Conservation (phyloP, 495 filamentous ascomycete species). For the Wilcoxina mikolae region DNA sequence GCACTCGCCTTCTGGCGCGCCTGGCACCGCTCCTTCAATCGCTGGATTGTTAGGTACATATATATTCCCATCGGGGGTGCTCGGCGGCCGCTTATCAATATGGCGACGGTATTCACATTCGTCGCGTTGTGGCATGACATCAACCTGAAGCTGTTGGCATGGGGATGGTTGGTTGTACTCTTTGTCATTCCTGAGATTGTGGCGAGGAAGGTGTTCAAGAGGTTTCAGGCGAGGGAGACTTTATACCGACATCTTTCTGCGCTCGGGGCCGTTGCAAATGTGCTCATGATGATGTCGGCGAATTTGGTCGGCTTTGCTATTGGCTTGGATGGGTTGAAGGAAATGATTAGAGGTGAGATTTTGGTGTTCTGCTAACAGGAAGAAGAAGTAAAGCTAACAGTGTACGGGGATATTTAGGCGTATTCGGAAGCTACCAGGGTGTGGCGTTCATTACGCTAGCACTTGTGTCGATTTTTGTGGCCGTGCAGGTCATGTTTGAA, state of each 20-base stretch:
- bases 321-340: slow-evolving; percentile 72
- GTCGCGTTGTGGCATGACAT: slow-evolving; percentile 98
- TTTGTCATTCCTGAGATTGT: slow-evolving; percentile 85
- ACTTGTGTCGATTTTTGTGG: slow-evolving; percentile 62
- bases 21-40: slow-evolving; percentile 90
- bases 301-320: slow-evolving; percentile 92
- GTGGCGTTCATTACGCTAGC: slow-evolving; percentile 56
- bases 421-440: slow-evolving; percentile 34
- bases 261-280: slow-evolving; percentile 69
- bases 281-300: slow-evolving; percentile 90
- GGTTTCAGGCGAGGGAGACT: slow-evolving; percentile 52
- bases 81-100: slow-evolving; percentile 47
- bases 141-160: slow-evolving; percentile 76
- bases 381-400: background rate
- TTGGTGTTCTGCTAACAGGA: no score
- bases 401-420: background rate
- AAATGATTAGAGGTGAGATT: slow-evolving; percentile 47
- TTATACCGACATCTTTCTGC: slow-evolving; percentile 68
- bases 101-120: slow-evolving; percentile 83
- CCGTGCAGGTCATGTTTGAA: slow-evolving; percentile 93
- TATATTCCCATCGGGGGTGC: slow-evolving; percentile 79
- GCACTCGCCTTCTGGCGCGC: slow-evolving; percentile 85
- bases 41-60: slow-evolving; percentile 87
- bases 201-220: slow-evolving; percentile 56
- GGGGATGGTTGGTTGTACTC: slow-evolving; percentile 89